Evolutionary conservation across 257 asterid species (phyloP), one percentile per base, ranked within the genome.

Genomic region (Solanum sitiens): DNA sequence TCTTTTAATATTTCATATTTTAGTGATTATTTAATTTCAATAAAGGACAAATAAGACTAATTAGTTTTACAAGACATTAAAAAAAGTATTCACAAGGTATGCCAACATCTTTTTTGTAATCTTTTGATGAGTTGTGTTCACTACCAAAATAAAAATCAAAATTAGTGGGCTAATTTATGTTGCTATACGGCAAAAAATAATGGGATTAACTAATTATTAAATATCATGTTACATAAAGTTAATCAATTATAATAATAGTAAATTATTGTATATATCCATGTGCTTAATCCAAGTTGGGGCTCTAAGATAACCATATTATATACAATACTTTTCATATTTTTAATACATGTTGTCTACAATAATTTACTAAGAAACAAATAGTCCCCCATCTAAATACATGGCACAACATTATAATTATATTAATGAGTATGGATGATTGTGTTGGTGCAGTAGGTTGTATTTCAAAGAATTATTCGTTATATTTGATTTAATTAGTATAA

Each of bases 301-400:
- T 72, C 42, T 35, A 72, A 9, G 47, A 72, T 35, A 72, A 18
- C 33, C 27, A 72, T 72, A 4, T 15, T 67, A 11, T 25, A 67
- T 67, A 67, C 73, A 12, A 67, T 67, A 67, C 15, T 67, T 53
- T 53, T 25, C 15, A 12, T 11, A 11, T 67, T 25, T 23, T 8
- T 9, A 4, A 50, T 1, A 68, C 75, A 68, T 14, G 21, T 16
- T 32, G 77, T 71, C n/a, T 35, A 71, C 25, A 32, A 71, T 32
- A 32, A 32, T 71, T 71, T 71, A 71, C 77, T 15, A 71, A 71
- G 42, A 89, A 63, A 92, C 61, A n/a, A 92, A 93, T 20, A 94
- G 86, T 65, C 42, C 92, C 91, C 12, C 20, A 71, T 33, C n/a
- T 16, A 33, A 15, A 16, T 70, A 70, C 40, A 70, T 13, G 3